Conservation (phyloP, 129 eudicot species). For the Flaveria brownii region DNA sequence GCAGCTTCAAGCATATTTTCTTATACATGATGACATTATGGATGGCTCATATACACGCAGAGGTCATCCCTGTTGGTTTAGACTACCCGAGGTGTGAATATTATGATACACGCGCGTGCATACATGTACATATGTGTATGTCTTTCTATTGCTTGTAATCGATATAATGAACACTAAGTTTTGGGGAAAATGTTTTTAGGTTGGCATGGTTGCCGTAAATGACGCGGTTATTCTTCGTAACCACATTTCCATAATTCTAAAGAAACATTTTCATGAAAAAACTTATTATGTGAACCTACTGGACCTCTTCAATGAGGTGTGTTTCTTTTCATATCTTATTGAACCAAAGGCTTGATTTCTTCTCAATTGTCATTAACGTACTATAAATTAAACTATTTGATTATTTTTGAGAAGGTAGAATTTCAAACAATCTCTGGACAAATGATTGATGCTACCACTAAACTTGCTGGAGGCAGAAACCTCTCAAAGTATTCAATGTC, state of each 20-base stretch:
- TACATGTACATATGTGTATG: no score
- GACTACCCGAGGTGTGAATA: conserved; percentile 56
- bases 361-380: neutral
- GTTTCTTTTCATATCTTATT: neutral
- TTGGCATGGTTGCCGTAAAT: conserved; percentile 74
- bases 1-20: conserved; percentile 78
- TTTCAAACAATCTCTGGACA: conserved; percentile 74
- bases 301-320: conserved; percentile 76
- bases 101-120: no score
- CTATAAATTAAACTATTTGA: neutral
- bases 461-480: conserved; percentile 65
- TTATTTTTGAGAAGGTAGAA: conserved; percentile 47
- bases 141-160: neutral
- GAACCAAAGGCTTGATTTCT: neutral
- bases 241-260: conserved; percentile 64
- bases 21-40: conserved; percentile 75
- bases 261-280: conserved; percentile 51
- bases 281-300: conserved; percentile 62
- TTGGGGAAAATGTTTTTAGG: conserved; percentile 37
- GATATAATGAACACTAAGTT: neutral
- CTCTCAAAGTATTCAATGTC: conserved; percentile 60
- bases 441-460: conserved; percentile 75
- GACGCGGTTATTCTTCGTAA: conserved; percentile 78
- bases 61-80: conserved; percentile 78
- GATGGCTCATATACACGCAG: conserved; percentile 64